Evolutionary conservation across 306 rosid species (phyloP), one percentile per base, ranked within the genome.

Genomic region (Vachellia collinsii): DNA sequence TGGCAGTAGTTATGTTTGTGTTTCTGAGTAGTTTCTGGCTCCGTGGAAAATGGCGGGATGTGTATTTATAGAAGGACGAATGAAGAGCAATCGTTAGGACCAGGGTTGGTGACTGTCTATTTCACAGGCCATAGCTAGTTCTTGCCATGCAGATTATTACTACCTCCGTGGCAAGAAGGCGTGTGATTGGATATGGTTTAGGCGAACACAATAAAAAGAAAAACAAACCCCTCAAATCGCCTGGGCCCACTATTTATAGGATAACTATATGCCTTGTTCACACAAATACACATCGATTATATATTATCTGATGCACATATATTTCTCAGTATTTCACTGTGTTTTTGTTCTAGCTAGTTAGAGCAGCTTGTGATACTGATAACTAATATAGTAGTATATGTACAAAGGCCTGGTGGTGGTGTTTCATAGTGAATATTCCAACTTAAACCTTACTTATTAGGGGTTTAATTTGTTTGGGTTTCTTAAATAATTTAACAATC

Each of bases 101-200:
- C 9, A 12, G 67, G 39, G 16, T 23, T 62, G 68, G 38, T 29
- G n/a, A 5, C 41, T 62, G 68, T 62, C 38, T 5, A 59, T 59
- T 25, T 59, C 66, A 59, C 16, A 59, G 38, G 36, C 23, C 38
- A 23, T 11, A 58, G 25, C 11, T 29, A 62, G 67, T 6, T 29
- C 36, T 9, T 13, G 68, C 42, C 68, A 62, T 11, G 68, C 68
- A 62, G 41, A 29, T 62, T 29, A 14, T 29, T 29, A 29, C 34
- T 29, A 29, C 34, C 34, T 29, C 34, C 34, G 34, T 29, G 34
- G 39, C 39, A 62, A 2, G n/a, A 62, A 13, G 39, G 68, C 5
- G 68, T 62, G 68, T 62, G n/a, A 12, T 29, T 12, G 41, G 68
- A 62, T 59, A 59, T 59, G 65, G 65, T 22, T 62, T 29, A 41